Base-by-base conservation (phyloP, 257 asterid genomes). In the Nicotiana obtusifolia region DNA sequence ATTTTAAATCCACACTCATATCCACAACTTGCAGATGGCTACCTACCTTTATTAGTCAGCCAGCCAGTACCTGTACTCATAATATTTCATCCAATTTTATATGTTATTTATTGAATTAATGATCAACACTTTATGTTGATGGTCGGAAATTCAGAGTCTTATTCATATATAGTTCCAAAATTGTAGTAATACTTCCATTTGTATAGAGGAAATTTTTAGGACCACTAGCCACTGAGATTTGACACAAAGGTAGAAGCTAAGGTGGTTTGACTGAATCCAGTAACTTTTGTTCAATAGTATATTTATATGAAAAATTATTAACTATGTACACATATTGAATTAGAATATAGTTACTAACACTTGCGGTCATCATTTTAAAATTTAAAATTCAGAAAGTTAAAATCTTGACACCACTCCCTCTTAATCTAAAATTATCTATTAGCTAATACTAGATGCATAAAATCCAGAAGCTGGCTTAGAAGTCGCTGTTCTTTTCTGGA, bases 1-100 rank as follows among this genome's bases (percentile, higher is more conserved):
- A 52, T 52, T 52, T 71, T 71, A 44, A 20, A 73, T 7, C 61
- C 15, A 47, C 79, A 24, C 47, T 22, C 79, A 73, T 47, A 22
- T 47, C 24, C 14, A 26, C 78, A 22, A n/a, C 77, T 71, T 71
- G 78, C 60, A 20, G 60, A 71, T 71, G 35, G 78, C 78, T 13
- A 73, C 78, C 60, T 13, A 47, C 78, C 61, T 73, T 73, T 73
- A 47, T 47, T 71, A 71, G 78, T 71, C 77, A 37, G 57, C 56
- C 77, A 69, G n/a, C 31, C 77, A 37, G 2, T 17, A 30, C 49
- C 56, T 60, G 6, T 5, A 62, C 16, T 24, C 35, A 22, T 47
- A 24, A 73, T 28, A 14, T 15, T 22, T 24, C 79, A 73, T 22
- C 78, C 61, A 73, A 37, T 10, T 41, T 7, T 37, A 68, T 68